Evolutionary conservation across 2,329 filamentous ascomycete species (phyloP).

Genomic region (Aspergillus calidoustus): DNA sequence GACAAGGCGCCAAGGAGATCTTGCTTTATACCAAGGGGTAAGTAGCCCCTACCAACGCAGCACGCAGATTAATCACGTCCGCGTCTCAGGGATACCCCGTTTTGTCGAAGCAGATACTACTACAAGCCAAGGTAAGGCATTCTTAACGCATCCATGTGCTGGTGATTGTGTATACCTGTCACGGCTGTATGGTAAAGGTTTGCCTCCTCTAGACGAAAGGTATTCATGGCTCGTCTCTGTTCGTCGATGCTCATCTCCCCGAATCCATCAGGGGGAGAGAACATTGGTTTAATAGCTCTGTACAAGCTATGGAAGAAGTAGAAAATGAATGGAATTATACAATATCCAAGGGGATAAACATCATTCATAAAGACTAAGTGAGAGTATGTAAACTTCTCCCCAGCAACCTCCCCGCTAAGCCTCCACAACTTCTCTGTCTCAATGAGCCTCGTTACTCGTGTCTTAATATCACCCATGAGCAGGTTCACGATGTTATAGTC

Average conservation of each 20-base stretch:
- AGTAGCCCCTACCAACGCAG: conserved; percentile 31
- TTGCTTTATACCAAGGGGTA: conserved; percentile 35
- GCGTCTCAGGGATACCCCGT: conserved; percentile 35
- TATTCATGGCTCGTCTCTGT: conserved; percentile 25
- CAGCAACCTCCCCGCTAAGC: too few species aligned
- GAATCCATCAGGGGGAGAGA: conserved; percentile 30
- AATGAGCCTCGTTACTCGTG: too few species aligned
- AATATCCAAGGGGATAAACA: too few species aligned
- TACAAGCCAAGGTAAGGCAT: conserved; percentile 30
- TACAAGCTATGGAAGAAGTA: too few species aligned
- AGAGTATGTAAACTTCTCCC: too few species aligned
- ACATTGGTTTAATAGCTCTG: too few species aligned
- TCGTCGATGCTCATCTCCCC: conserved; percentile 26
- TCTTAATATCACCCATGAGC: too few species aligned
- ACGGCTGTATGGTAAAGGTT: conserved; percentile 38
- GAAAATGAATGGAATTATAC: too few species aligned
- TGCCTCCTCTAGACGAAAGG: conserved; percentile 30
- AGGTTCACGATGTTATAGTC: too few species aligned
- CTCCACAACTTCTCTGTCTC: too few species aligned
- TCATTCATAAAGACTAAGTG: too few species aligned
- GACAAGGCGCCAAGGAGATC: conserved; percentile 40
- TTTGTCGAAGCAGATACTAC: conserved; percentile 34
- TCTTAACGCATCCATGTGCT: conserved; percentile 28
- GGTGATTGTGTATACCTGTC: conserved; percentile 30
- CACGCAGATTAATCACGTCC: conserved; percentile 34